Conservation (phyloP, 2,329 filamentous ascomycete species). For the Xylariaceae sp. region DNA sequence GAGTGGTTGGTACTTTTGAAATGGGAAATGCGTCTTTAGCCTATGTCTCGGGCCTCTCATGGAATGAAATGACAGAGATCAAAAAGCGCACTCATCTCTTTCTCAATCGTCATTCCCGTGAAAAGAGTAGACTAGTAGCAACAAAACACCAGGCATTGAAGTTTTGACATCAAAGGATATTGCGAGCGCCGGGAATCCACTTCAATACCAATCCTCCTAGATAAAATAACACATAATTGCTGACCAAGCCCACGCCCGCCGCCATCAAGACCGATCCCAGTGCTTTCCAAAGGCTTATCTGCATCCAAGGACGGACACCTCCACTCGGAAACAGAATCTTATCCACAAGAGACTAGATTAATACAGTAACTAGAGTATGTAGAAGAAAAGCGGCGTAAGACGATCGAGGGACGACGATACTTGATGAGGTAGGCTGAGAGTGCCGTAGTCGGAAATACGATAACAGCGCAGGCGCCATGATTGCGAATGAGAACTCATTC, state of each 20-base stretch:
- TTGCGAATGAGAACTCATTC: constrained; percentile 18
- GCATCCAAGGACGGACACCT: background rate
- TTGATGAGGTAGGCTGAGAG: background rate
- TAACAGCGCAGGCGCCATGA: constrained; percentile 9
- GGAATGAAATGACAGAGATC: no score
- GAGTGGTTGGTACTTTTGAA: no score
- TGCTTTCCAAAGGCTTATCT: background rate
- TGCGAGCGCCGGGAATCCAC: background rate
- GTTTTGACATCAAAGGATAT: background rate
- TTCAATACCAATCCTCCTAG: background rate
- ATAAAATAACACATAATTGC: constrained; percentile 1
- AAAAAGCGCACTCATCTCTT: no score
- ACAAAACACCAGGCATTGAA: no score
- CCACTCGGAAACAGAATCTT: background rate
- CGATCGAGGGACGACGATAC: constrained; percentile 1
- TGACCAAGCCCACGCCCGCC: background rate
- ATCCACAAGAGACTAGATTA: background rate
- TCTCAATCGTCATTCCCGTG: no score
- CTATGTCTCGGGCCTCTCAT: no score
- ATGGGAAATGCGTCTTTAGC: no score
- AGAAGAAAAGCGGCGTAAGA: constrained; percentile 10
- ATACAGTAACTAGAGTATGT: constrained; percentile 5
- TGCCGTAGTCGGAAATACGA: constrained; percentile 3
- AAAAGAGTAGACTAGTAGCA: no score
- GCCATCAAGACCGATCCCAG: background rate